Conservation (phyloP, 441 rosid species). For the Populus hybrid region DNA sequence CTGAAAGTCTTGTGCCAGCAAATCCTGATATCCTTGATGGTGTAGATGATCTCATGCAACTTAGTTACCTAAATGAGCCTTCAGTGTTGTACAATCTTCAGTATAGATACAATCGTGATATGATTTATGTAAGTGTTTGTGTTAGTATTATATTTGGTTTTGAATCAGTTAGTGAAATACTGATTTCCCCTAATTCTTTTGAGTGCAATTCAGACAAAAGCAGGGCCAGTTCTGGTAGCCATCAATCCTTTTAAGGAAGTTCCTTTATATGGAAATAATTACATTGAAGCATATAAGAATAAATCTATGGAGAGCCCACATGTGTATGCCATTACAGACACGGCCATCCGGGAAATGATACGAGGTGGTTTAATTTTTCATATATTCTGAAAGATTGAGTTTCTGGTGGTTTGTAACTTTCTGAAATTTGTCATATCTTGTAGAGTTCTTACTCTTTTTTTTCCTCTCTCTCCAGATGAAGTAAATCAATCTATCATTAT, state of each 20-base stretch:
- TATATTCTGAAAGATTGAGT: slow-evolving; percentile 12
- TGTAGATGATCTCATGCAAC: slow-evolving; percentile 97
- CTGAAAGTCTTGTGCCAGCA: slow-evolving; percentile 79
- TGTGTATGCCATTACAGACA: slow-evolving; percentile 95
- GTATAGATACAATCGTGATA: slow-evolving; percentile 79
- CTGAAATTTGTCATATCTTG: background rate
- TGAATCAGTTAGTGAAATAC: slow-evolving; percentile 9
- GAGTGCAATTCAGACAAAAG: slow-evolving; percentile 68
- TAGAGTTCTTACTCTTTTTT: slow-evolving; percentile 26
- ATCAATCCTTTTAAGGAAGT: slow-evolving; percentile 95
- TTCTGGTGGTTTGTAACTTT: background rate
- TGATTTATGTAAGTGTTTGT: slow-evolving; percentile 80
- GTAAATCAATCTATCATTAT: slow-evolving; percentile 98
- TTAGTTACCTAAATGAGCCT: slow-evolving; percentile 97
- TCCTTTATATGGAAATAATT: slow-evolving; percentile 74
- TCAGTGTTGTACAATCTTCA: slow-evolving; percentile 90
- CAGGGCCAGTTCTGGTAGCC: slow-evolving; percentile 97
- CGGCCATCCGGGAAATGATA: slow-evolving; percentile 96
- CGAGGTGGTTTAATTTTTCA: slow-evolving; percentile 54
- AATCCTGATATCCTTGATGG: slow-evolving; percentile 99
- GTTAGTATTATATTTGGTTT: slow-evolving; percentile 16
- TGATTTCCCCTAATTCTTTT: slow-evolving; percentile 14
- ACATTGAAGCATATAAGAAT: slow-evolving; percentile 80
- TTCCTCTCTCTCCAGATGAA: slow-evolving; percentile 69
- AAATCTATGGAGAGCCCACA: slow-evolving; percentile 81